Percentiles rank a stretch among this genome's conserved stretches.
phyloP scores from a whole-genome alignment of 768 basidiomycete genomes.

The Mycena capillaripes region DNA sequence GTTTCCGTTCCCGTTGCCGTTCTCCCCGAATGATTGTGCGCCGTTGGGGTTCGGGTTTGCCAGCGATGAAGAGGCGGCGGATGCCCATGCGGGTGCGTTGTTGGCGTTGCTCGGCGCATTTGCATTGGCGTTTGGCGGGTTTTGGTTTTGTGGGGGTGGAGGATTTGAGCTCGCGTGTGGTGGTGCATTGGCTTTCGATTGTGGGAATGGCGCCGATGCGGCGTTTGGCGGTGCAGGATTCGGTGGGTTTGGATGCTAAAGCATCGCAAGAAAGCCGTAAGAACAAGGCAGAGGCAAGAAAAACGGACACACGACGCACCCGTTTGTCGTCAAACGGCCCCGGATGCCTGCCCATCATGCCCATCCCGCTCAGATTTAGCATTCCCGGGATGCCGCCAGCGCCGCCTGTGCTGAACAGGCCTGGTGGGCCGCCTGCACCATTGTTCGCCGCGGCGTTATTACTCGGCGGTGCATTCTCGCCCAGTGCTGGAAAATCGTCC shows the following conservation, averaged over 20 bases:
- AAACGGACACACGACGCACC: conserved; percentile 59
- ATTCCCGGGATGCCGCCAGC: conserved; percentile 73
- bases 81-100: conserved; percentile 41
- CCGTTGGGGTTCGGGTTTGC: conserved; percentile 30
- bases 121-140: conserved; percentile 61
- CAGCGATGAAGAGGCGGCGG: conserved; percentile 2
- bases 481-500: conserved; percentile 91
- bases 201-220: conserved; percentile 37
- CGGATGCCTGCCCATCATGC: conserved; percentile 66
- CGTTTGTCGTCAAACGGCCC: conserved; percentile 73
- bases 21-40: conserved; percentile 27
- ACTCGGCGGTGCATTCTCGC: conserved; percentile 66
- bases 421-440: conserved; percentile 72
- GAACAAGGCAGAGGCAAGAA: background rate
- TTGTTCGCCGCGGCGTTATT: conserved; percentile 41
- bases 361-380: conserved; percentile 69
- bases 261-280: background rate
- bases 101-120: conserved; percentile 55
- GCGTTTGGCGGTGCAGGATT: conserved; percentile 59
- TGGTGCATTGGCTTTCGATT: conserved; percentile 47
- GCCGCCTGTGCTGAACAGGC: conserved; percentile 77
- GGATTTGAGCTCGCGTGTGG: conserved; percentile 35
- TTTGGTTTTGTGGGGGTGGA: conserved; percentile 49
- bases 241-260: conserved; percentile 38
- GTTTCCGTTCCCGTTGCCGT: conserved; percentile 49